These are phyloP conservation scores for Penicillium sp. DNA, from an alignment of 2,329 filamentous ascomycete species.

Conservation along the genomic window DNA sequence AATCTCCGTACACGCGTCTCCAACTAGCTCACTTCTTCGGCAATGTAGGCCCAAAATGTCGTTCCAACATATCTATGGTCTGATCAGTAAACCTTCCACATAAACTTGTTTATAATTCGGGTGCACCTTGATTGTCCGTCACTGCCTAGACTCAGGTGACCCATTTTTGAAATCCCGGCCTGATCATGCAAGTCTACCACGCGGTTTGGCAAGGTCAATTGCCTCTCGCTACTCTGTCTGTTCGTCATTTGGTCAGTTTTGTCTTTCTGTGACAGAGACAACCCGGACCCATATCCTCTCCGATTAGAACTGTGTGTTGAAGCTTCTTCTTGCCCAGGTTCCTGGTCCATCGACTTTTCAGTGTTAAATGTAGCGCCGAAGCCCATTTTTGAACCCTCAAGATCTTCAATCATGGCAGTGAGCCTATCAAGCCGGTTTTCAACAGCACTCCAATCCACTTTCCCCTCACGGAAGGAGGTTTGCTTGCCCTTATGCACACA, in stretches of 20 bases:
- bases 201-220: constrained; percentile 32
- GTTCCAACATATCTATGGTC: constrained; percentile 48
- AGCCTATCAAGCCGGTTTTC: constrained; percentile 45
- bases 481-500: constrained; percentile 29
- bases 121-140: constrained; percentile 43
- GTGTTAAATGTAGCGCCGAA: too few species aligned
- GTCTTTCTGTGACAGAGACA: too few species aligned
- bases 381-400: constrained; percentile 37
- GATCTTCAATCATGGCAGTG: constrained; percentile 44
- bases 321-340: constrained; percentile 28
- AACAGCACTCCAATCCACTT: constrained; percentile 38
- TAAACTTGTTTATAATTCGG: too few species aligned
- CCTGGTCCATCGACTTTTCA: too few species aligned
- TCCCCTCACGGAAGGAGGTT: constrained; percentile 23
- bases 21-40: constrained; percentile 42
- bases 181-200: constrained; percentile 41
- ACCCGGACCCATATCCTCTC: too few species aligned
- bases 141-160: constrained; percentile 45
- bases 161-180: constrained; percentile 41
- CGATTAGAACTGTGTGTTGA: too few species aligned
- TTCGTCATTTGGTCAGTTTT: too few species aligned
- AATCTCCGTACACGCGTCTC: too few species aligned
- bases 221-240: too few species aligned
- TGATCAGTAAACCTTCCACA: too few species aligned
- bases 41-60: constrained; percentile 48